Evolutionary conservation across 2,329 filamentous ascomycete species (phyloP), one percentile per base, ranked within the genome.

Genomic region (Hypomyces rosellus): DNA sequence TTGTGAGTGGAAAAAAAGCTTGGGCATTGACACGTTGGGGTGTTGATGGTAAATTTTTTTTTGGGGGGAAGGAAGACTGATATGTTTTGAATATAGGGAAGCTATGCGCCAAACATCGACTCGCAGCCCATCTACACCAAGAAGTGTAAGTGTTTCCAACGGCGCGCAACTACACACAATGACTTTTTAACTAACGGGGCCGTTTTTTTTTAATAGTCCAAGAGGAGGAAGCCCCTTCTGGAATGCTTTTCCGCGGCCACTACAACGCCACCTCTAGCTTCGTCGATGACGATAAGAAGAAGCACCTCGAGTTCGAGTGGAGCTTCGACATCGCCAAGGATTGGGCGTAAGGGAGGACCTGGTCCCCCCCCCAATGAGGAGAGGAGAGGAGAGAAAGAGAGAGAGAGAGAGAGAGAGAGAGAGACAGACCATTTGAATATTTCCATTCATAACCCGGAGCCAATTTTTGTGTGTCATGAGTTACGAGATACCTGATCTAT

Each of bases 251-350:
- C 50, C 88, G 93, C 55, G 93, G 90, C 57, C 84, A 90, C 72
- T 99, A 99, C 79, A 86, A 87, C 54, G 91, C 91, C 56, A 72
- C 84, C 54, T 96, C 90, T 59, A 89, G 83, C 70, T 99, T 99
- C 69, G 81, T 96, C 55, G 93, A 99, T 67, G 93, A 99, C 64
- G 93, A 99, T 74, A 86, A 93, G 69, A 84, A 89, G 71, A 85
- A 80, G 57, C 91, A 99, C 71, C 77, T 99, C 56, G 78, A 86
- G 67, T 99, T 99, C 69, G 87, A 95, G 63, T 99, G 93, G 93
- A 84, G 85, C 55, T 97, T 99, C 64, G 88, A 96, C 65, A 96
- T 99, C 68, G 80, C 86, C 73, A 99, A 97, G 81, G 89, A 96
- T 68, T 97, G 93, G 93, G 88, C 84, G 59, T 61, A 30, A 40